These are phyloP conservation scores for Fusarium albosuccineum DNA, from an alignment of 2,329 filamentous ascomycete species.

Conservation along the genomic window DNA sequence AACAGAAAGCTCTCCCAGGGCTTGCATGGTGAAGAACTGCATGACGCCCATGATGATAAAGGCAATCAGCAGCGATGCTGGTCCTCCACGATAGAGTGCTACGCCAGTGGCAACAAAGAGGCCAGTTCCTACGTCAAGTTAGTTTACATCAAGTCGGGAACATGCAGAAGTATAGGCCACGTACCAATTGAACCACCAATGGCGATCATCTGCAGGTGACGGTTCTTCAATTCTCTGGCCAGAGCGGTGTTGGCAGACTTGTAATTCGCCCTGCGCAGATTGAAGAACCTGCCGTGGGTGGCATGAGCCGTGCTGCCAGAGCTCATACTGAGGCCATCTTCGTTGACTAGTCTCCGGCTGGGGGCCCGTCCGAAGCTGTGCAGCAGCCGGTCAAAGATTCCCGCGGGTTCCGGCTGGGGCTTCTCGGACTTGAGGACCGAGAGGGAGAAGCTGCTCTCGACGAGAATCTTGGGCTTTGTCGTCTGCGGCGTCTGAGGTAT, in stretches of 20 bases:
- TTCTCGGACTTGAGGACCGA: neutral
- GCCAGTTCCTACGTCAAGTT: constrained; percentile 73
- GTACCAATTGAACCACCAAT: constrained; percentile 87
- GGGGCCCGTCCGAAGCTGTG: constrained; percentile 35
- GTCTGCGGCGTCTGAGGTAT: constrained; percentile 5
- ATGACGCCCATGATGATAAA: constrained; percentile 84
- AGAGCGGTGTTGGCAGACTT: constrained; percentile 83
- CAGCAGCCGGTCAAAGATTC: constrained; percentile 20
- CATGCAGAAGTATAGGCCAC: constrained; percentile 14
- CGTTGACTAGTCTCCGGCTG: neutral
- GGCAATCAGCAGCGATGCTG: constrained; percentile 80
- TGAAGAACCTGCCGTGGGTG: constrained; percentile 57
- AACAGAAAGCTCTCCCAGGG: constrained; percentile 90
- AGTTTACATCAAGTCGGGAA: neutral
- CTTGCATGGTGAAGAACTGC: constrained; percentile 92
- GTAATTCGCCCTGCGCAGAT: constrained; percentile 69
- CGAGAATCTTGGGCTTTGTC: constrained; percentile 9
- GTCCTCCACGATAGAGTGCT: constrained; percentile 78
- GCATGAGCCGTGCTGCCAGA: constrained; percentile 23
- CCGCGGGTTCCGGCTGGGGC: neutral
- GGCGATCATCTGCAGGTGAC: constrained; percentile 64
- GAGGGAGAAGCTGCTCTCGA: constrained; percentile 5
- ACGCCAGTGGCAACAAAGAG: constrained; percentile 88
- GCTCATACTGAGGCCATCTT: constrained; percentile 28
- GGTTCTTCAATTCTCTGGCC: constrained; percentile 79